Evolutionary conservation across 371 early-diverging fungal species (phyloP).

Genomic region (Mucor plumbeus): DNA sequence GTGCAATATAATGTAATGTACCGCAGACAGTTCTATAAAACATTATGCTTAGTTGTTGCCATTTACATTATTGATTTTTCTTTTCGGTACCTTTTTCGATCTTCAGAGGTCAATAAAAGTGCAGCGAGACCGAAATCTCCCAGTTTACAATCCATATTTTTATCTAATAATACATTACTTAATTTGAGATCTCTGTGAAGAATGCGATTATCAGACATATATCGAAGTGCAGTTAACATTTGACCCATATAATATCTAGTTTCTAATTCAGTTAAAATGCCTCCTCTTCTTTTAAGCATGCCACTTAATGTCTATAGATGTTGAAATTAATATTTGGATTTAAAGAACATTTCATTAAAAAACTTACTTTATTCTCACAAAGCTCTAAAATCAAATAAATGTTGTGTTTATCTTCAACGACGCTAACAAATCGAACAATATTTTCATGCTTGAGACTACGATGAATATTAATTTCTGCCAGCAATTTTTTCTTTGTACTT

Average conservation of each 20-base stretch:
- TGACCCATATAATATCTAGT: conserved; percentile 88
- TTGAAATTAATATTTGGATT: not conserved
- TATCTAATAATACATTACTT: conserved; percentile 92
- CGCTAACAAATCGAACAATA: conserved; percentile 85
- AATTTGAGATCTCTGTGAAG: conserved; percentile 99
- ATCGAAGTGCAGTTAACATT: conserved; percentile 82
- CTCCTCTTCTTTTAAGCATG: conserved; percentile 74
- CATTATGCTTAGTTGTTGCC: not conserved
- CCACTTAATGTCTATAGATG: conserved; percentile 73
- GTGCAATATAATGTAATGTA: conserved; percentile 98
- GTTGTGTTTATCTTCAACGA: conserved; percentile 88
- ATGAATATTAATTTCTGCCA: conserved; percentile 92
- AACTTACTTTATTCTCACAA: conserved; percentile 84
- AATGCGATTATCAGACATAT: conserved; percentile 84
- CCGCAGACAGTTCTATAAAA: conserved; percentile 54
- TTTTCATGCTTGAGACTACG: conserved; percentile 74
- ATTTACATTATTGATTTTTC: not conserved
- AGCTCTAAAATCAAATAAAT: conserved; percentile 96
- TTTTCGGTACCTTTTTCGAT: conserved; percentile 85
- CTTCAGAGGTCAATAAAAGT: conserved; percentile 68
- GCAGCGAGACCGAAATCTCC: conserved; percentile 99
- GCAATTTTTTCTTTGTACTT: conserved; percentile 73
- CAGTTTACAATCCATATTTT: conserved; percentile 87
- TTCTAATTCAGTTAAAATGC: conserved; percentile 88
- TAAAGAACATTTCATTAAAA: not conserved